phyloP scores from a whole-genome alignment of 371 early-diverging fungal species.

The Synchytrium microbalum region DNA sequence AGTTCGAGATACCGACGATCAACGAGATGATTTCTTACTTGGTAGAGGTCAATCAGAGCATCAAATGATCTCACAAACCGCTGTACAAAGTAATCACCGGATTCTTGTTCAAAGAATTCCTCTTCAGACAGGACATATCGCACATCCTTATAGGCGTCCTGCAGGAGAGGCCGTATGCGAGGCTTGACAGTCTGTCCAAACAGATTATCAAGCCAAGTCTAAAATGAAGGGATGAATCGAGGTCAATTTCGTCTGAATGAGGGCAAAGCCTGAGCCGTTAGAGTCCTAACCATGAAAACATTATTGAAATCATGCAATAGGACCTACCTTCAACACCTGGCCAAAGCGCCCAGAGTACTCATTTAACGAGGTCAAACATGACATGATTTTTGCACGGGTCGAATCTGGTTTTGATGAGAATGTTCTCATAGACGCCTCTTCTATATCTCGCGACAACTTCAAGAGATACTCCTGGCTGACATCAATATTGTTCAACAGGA shows the following conservation, averaged over 20 bases:
- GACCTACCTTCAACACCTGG: conserved; percentile 49
- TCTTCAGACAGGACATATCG: conserved; percentile 84
- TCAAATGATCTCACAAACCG: conserved; percentile 63
- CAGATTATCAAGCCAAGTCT: conserved; percentile 72
- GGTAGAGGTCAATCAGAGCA: conserved; percentile 47
- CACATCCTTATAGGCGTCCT: conserved; percentile 72
- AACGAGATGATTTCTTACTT: conserved; percentile 23
- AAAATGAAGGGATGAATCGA: not conserved
- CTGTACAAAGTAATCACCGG: conserved; percentile 66
- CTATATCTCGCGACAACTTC: conserved; percentile 55
- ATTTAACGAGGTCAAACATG: conserved; percentile 44
- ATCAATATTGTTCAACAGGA: conserved; percentile 72
- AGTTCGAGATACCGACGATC: not conserved
- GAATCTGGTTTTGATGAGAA: conserved; percentile 28
- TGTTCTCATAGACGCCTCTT: conserved; percentile 39
- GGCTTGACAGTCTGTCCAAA: conserved; percentile 71
- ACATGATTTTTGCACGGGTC: conserved; percentile 43
- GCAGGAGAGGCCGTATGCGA: conserved; percentile 64
- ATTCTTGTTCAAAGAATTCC: conserved; percentile 78
- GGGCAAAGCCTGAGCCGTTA: not conserved
- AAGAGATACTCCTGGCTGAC: conserved; percentile 65
- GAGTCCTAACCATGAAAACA: no score
- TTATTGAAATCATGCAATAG: not conserved
- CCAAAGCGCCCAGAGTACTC: conserved; percentile 54
- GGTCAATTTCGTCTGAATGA: not conserved